A percentile compares a stretch with the other conserved stretches of the same genome.
These are phyloP conservation scores for Septoria linicola DNA, from an alignment of 2,329 filamentous ascomycete species.

Conservation along the genomic window DNA sequence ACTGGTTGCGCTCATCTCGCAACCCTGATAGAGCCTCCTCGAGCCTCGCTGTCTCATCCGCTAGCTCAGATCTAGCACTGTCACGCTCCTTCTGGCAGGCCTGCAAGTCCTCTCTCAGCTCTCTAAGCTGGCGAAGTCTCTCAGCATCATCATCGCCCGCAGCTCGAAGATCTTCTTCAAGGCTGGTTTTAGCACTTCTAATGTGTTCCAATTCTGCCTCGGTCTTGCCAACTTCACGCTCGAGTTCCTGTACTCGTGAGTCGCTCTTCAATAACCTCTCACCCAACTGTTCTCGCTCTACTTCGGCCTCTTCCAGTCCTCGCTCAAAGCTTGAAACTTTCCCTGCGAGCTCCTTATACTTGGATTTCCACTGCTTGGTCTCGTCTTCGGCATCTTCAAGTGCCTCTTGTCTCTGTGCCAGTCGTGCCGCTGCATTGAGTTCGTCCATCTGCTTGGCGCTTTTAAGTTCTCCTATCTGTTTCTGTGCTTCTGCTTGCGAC, in stretches of 20 bases:
- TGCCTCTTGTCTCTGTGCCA: constrained; percentile 48
- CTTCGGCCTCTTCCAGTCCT: constrained; percentile 14
- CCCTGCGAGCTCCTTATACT: constrained; percentile 17
- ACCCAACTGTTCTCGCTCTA: constrained; percentile 15
- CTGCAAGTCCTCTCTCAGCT: constrained; percentile 22
- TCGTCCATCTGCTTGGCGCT: constrained; percentile 47
- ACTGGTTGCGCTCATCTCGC: constrained; percentile 2
- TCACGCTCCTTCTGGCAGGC: constrained; percentile 13
- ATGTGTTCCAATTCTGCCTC: constrained; percentile 3
- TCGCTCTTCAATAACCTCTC: constrained; percentile 7
- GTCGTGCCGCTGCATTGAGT: constrained; percentile 43
- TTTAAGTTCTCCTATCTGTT: constrained; percentile 41
- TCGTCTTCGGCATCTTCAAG: constrained; percentile 45
- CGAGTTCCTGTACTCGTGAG: constrained; percentile 4
- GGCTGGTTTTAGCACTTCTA: constrained; percentile 9
- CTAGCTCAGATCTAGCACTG: not conserved
- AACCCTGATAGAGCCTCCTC: constrained; percentile 38
- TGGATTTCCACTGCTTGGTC: constrained; percentile 23
- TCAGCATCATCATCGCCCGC: constrained; percentile 15
- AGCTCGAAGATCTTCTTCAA: constrained; percentile 22
- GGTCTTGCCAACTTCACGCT: constrained; percentile 2
- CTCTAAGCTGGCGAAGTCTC: constrained; percentile 13
- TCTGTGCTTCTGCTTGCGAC: constrained; percentile 34
- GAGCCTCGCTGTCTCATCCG: constrained; percentile 42
- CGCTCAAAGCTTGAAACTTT: constrained; percentile 12